A percentile compares a stretch with the other conserved stretches of the same genome.
These are phyloP conservation scores for Colletotrichum sp. DNA, from an alignment of 2,329 filamentous ascomycete genomes.

Conservation along the genomic window DNA sequence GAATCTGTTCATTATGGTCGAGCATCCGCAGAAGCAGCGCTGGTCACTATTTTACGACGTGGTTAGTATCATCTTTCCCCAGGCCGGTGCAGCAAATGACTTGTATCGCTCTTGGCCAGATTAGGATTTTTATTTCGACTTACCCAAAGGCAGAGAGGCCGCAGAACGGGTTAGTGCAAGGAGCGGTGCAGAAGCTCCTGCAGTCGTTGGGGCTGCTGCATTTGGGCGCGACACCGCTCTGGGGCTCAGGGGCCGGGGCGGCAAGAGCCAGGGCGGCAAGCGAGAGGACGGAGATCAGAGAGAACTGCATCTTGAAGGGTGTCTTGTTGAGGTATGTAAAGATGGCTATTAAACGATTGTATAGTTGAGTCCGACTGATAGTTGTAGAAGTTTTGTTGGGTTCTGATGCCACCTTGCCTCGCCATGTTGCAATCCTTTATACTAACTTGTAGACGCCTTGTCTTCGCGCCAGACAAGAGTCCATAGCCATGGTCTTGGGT, in stretches of 20 bases:
- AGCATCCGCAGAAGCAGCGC: not conserved
- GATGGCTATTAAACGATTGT: not conserved
- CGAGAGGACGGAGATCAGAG: not conserved
- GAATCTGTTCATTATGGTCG: not conserved
- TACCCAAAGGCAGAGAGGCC: conserved; percentile 1
- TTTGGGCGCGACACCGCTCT: not conserved
- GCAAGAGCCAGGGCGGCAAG: not conserved
- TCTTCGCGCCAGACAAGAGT: not conserved
- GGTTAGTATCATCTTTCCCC: not conserved
- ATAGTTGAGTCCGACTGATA: not conserved
- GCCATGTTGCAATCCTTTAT: not conserved
- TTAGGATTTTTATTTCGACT: not conserved
- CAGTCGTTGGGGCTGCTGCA: not conserved
- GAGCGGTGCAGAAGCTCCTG: not conserved
- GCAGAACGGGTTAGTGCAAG: not conserved
- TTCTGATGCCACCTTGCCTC: not conserved
- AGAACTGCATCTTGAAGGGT: not conserved
- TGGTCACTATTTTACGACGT: not conserved
- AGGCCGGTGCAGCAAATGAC: not conserved
- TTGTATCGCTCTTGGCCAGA: not conserved
- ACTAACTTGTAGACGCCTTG: not conserved
- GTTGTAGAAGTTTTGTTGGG: not conserved
- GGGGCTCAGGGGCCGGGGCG: not conserved
- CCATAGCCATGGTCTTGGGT: not conserved
- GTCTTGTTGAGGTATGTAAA: not conserved